Evolutionary conservation across 108 stramenopile genomes (phyloP).

Genomic region (Nitzschia sp.): DNA sequence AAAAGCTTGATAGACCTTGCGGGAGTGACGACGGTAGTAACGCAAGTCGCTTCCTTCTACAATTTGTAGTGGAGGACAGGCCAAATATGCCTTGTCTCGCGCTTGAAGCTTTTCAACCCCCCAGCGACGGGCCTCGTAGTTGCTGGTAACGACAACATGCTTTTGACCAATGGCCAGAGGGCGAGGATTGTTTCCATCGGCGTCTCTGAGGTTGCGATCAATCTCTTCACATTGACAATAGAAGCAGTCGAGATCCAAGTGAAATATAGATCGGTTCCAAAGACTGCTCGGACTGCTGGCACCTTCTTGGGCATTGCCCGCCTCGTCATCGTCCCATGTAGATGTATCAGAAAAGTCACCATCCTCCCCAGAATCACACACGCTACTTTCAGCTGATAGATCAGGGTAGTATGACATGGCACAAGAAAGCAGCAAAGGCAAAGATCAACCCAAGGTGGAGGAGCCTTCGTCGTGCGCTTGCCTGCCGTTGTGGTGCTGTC

Average conservation of each 20-base stretch:
- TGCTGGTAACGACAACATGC: slow-evolving; percentile 65
- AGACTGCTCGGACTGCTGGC: not conserved
- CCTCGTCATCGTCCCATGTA: no score
- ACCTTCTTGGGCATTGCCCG: not conserved
- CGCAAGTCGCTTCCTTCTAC: slow-evolving; percentile 57
- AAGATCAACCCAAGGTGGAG: no score
- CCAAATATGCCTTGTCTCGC: slow-evolving; percentile 30
- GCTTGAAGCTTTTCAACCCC: slow-evolving; percentile 55
- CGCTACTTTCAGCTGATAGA: no score
- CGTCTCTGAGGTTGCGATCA: slow-evolving; percentile 31
- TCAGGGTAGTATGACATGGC: no score
- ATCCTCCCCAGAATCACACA: no score
- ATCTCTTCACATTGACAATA: slow-evolving; percentile 66
- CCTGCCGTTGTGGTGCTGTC: no score
- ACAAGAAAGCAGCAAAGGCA: no score
- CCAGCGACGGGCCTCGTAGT: slow-evolving; percentile 50
- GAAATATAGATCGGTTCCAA: slow-evolving; percentile 40
- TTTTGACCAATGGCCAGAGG: slow-evolving; percentile 67
- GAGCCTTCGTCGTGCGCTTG: no score
- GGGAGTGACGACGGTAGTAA: slow-evolving; percentile 43
- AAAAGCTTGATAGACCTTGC: slow-evolving; percentile 50
- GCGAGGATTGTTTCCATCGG: slow-evolving; percentile 2
- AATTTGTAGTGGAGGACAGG: slow-evolving; percentile 54
- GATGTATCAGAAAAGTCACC: no score
- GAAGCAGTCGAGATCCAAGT: slow-evolving; percentile 67